Evolutionary conservation across 495 filamentous ascomycete genomes (phyloP).

Genomic region (Podospora pseudoanserina): DNA sequence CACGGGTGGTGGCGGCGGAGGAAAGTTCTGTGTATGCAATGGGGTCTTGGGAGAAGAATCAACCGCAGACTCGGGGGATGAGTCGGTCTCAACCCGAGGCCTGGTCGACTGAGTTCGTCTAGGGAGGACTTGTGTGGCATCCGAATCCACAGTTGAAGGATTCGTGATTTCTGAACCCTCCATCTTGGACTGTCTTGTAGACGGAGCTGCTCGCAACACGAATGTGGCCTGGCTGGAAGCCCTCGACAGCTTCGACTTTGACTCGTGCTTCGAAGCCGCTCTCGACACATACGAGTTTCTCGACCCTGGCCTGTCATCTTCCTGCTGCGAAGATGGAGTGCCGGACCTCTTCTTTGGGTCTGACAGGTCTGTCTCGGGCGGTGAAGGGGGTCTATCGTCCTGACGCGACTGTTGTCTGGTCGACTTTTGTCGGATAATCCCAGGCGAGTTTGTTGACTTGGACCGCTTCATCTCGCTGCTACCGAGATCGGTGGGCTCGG

Average conservation of each 20-base stretch:
- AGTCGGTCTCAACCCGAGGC: slow-evolving; percentile 34
- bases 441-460: slow-evolving; percentile 35
- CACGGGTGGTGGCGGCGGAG: slow-evolving; percentile 38
- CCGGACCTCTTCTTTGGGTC: slow-evolving; percentile 41
- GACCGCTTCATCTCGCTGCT: slow-evolving; percentile 44
- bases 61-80: slow-evolving; percentile 45
- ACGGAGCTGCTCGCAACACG: slow-evolving; percentile 24
- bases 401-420: slow-evolving; percentile 33
- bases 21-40: slow-evolving; percentile 49
- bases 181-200: slow-evolving; percentile 7
- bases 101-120: slow-evolving; percentile 47
- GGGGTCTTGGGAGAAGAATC: slow-evolving; percentile 59
- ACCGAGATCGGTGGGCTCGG: slow-evolving; percentile 74
- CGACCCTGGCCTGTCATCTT: slow-evolving; percentile 38
- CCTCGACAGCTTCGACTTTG: slow-evolving; percentile 47
- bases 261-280: slow-evolving; percentile 42
- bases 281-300: slow-evolving; percentile 41
- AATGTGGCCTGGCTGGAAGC: slow-evolving; percentile 46
- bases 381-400: slow-evolving; percentile 50
- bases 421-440: slow-evolving; percentile 26
- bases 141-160: slow-evolving; percentile 31
- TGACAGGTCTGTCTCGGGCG: slow-evolving; percentile 54
- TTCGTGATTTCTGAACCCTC: slow-evolving; percentile 22
- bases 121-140: slow-evolving; percentile 62
- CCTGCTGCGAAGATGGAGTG: slow-evolving; percentile 33